Conservation (phyloP, 1,139 yeast genomes). For the Suhomyces wounanorum region DNA sequence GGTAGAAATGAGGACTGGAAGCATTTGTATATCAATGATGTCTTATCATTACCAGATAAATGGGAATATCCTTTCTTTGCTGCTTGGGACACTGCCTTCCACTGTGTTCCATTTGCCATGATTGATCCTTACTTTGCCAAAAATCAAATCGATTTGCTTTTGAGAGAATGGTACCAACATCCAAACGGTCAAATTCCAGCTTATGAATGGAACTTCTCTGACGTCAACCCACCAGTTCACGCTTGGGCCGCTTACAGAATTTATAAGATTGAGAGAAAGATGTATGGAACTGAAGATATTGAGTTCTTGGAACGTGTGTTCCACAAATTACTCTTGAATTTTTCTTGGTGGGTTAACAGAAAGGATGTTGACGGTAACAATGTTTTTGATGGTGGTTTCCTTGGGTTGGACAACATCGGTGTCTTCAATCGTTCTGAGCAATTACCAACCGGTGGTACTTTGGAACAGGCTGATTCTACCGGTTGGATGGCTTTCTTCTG, state of each 20-base stretch:
- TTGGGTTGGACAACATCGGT: constrained; percentile 94
- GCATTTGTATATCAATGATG: constrained; percentile 86
- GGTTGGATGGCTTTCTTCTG: constrained; percentile 99
- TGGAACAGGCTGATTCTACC: constrained; percentile 95
- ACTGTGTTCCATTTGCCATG: constrained; percentile 92
- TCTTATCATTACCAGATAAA: constrained; percentile 89
- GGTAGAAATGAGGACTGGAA: constrained; percentile 88
- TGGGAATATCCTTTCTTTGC: constrained; percentile 98
- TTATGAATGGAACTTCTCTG: constrained; percentile 95
- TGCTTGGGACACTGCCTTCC: constrained; percentile 98
- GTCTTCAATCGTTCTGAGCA: constrained; percentile 93
- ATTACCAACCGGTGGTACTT: constrained; percentile 86
- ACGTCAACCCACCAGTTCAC: constrained; percentile 96
- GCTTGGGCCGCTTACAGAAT: constrained; percentile 96
- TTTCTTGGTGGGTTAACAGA: constrained; percentile 98
- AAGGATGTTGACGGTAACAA: constrained; percentile 88
- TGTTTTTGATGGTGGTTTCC: constrained; percentile 92
- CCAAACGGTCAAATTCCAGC: constrained; percentile 99
- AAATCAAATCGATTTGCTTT: constrained; percentile 80
- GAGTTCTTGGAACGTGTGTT: constrained; percentile 88
- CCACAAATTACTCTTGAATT: constrained; percentile 85
- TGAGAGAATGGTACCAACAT: constrained; percentile 98
- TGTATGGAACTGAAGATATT: constrained; percentile 80
- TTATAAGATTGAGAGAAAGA: constrained; percentile 83
- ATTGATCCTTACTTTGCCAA: constrained; percentile 94